These are phyloP conservation scores for Lodderomyces elongisporus DNA, from an alignment of 1,139 yeast species.

Conservation along the genomic window DNA sequence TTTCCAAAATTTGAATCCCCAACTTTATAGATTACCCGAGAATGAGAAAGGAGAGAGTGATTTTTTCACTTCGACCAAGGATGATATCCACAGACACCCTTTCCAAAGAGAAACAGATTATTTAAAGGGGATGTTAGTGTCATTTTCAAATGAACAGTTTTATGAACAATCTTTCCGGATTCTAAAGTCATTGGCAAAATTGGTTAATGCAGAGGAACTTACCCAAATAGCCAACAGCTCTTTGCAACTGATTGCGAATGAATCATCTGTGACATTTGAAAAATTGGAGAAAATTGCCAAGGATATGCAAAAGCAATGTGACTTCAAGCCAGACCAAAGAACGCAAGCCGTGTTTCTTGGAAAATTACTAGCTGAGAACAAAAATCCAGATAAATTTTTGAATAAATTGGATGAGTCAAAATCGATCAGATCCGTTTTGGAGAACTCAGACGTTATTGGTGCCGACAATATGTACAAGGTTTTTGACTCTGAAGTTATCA, in stretches of 20 bases:
- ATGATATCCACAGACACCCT: constrained; percentile 8
- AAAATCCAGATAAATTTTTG: constrained; percentile 5
- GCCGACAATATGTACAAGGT: constrained; percentile 50
- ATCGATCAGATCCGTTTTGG: constrained; percentile 38
- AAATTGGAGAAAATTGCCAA: constrained; percentile 27
- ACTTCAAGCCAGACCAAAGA: constrained; percentile 36
- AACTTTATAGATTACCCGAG: constrained; percentile 3
- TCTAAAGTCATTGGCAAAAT: constrained; percentile 48
- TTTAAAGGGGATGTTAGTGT: constrained; percentile 10
- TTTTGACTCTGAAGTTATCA: constrained; percentile 22
- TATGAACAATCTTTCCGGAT: constrained; percentile 69
- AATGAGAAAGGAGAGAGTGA: background rate
- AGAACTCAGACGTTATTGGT: constrained; percentile 67
- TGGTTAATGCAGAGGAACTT: constrained; percentile 25
- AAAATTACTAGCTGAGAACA: constrained; percentile 11
- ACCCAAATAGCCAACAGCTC: constrained; percentile 35
- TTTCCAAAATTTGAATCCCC: constrained; percentile 5
- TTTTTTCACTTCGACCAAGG: constrained; percentile 8
- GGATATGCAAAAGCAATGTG: constrained; percentile 24
- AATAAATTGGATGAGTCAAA: constrained; percentile 4
- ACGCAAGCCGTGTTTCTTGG: constrained; percentile 42
- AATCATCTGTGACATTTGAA: constrained; percentile 16
- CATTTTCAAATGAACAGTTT: constrained; percentile 51
- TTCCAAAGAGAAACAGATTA: constrained; percentile 9
- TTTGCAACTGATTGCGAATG: constrained; percentile 28